Evolutionary conservation across 305 asterid species (phyloP).

Genomic region (Vinca major): DNA sequence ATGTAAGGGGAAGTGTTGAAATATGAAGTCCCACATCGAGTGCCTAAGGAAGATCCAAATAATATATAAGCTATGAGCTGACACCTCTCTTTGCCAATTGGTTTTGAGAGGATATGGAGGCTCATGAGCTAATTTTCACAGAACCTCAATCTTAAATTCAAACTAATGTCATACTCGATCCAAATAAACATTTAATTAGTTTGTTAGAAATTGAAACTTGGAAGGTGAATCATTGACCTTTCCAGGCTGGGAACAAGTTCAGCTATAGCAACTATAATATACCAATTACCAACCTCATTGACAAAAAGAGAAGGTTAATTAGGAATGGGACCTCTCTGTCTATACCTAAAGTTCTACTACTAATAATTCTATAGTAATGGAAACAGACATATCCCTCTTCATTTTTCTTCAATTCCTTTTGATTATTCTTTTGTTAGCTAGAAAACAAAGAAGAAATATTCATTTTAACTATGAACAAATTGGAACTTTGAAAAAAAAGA

Average conservation of each 20-base stretch:
- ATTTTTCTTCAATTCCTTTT: neutral
- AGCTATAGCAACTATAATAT: neutral
- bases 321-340: neutral
- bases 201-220: neutral
- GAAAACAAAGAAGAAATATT: constrained; percentile 16
- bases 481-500: neutral
- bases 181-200: neutral
- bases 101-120: no score
- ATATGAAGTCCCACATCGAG: no score
- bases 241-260: constrained; percentile 20
- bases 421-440: neutral
- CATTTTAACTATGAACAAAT: constrained; percentile 18
- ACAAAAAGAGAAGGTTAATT: neutral
- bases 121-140: no score
- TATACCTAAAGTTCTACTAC: neutral
- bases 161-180: no score
- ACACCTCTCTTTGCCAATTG: no score
- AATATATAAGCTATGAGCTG: no score
- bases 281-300: constrained; percentile 7
- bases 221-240: constrained; percentile 18
- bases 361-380: neutral
- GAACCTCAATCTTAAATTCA: no score
- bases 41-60: no score
- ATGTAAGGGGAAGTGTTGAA: no score
- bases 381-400: constrained; percentile 3